Percentiles rank a stretch among this genome's conserved stretches.
phyloP scores from a whole-genome alignment of 2,329 filamentous ascomycete genomes.

The Pezicula rhizophila region DNA sequence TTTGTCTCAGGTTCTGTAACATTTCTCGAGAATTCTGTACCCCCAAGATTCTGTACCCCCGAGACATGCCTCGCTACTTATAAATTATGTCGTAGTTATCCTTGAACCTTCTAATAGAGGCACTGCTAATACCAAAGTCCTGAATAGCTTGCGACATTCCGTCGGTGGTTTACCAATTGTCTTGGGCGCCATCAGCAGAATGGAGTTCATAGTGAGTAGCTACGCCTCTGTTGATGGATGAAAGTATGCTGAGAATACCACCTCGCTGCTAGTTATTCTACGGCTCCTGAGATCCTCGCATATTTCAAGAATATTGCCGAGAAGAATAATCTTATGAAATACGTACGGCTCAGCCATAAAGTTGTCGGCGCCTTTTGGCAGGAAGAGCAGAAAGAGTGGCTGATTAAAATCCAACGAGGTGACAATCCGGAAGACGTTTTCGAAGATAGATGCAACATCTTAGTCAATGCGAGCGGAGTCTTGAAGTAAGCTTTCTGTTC shows the following conservation, averaged over 20 bases:
- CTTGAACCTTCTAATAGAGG: too few relatives aligned
- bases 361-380: slow-evolving; percentile 39
- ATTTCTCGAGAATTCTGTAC: too few relatives aligned
- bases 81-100: too few relatives aligned
- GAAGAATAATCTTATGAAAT: slow-evolving; percentile 30
- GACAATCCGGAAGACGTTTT: slow-evolving; percentile 29
- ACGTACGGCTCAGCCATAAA: slow-evolving; percentile 37
- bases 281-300: slow-evolving; percentile 30
- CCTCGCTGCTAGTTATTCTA: slow-evolving; percentile 25
- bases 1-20: too few relatives aligned
- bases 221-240: too few relatives aligned
- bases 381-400: slow-evolving; percentile 35
- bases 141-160: slow-evolving; percentile 29
- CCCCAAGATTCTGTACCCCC: too few relatives aligned
- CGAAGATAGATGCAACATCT: slow-evolving; percentile 35
- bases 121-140: too few relatives aligned
- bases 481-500: slow-evolving; percentile 37
- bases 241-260: too few relatives aligned
- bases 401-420: slow-evolving; percentile 26
- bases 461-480: slow-evolving; percentile 41
- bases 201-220: slow-evolving; percentile 1
- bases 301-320: slow-evolving; percentile 29
- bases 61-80: too few relatives aligned
- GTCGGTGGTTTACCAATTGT: slow-evolving; percentile 33
- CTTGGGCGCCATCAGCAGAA: slow-evolving; percentile 5